Base-by-base conservation (phyloP, 331 rosid genomes). In the Quercus lobata region DNA sequence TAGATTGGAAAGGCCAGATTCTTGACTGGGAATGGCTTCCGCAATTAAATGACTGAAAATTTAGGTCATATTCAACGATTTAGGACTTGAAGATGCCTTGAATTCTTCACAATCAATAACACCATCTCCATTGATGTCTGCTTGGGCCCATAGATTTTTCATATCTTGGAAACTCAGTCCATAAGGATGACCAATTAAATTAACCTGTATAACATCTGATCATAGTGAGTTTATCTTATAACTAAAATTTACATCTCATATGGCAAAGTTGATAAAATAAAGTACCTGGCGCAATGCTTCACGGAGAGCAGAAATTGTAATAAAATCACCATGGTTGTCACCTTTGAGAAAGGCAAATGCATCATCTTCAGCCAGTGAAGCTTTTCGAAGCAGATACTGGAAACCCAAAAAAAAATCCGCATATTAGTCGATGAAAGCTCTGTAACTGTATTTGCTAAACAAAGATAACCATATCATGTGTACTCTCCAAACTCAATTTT, bases 291-390 rank as follows among this genome's bases (percentile, higher is more conserved):
- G 92, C 30, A 94, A 92, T 52, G 90, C 97, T 78, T 94, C 90
- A 35, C 83, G 82, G 76, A 94, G 92, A 24, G 88, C 89, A 22
- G 76, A 65, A 79, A 84, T 88, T 34, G 94, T 90, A 32, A 92
- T 90, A 49, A 85, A 76, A 79, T 90, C 88, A 52, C 79, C 88
- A 35, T 61, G 73, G 79, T 84, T 79, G 82, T 85, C 94, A 22
- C 92, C 97, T 88, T 89, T 89, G 68, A 94, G 79, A 85, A 92
- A 87, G 73, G 94, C 85, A 62, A 92, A 88, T 76, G 97, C 92
- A 79, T 90, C 92, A 24, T 81, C 86, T 84, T 91, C 98, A 18
- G 98, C 87, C 87, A 92, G 37, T 25, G 91, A 92, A 57, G 85
- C 90, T 87, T 94, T 91, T 56, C 90, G 89, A 19, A 94, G 87